These are phyloP conservation scores for Avena atlantica DNA, from an alignment of 176 grass and related monocot species.

Conservation along the genomic window DNA sequence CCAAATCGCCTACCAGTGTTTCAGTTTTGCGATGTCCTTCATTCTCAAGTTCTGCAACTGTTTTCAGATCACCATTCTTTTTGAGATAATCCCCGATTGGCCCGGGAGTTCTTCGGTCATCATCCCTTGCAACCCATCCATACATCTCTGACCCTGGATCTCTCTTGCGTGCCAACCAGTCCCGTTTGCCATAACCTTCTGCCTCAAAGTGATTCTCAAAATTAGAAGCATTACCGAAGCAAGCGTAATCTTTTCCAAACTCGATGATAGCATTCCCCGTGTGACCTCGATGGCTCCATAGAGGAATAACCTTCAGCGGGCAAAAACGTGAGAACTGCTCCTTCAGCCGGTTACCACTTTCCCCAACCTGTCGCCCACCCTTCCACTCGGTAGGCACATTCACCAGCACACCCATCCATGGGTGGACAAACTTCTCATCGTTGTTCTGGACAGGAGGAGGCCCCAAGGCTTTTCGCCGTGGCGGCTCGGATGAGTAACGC, in stretches of 20 bases:
- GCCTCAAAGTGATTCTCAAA: constrained; percentile 58
- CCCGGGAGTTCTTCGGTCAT: constrained; percentile 47
- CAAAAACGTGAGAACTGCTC: constrained; percentile 14
- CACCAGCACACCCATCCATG: constrained; percentile 53
- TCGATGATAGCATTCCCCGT: constrained; percentile 56
- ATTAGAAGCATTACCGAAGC: constrained; percentile 41
- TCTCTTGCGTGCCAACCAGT: constrained; percentile 40
- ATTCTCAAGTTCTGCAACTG: constrained; percentile 47
- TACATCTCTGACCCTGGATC: constrained; percentile 32
- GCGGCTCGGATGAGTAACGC: constrained; percentile 19
- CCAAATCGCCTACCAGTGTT: constrained; percentile 51
- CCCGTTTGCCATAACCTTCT: constrained; percentile 41
- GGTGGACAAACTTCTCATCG: constrained; percentile 16
- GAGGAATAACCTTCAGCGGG: constrained; percentile 44
- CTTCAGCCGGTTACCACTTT: constrained; percentile 30
- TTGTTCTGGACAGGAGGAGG: not conserved
- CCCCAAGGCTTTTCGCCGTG: constrained; percentile 5
- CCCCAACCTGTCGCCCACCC: constrained; percentile 50
- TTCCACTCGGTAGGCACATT: constrained; percentile 57
- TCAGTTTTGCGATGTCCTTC: constrained; percentile 57
- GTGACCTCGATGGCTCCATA: constrained; percentile 60
- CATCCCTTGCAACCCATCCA: constrained; percentile 59
- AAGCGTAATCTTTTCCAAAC: constrained; percentile 53
- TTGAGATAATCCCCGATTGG: constrained; percentile 48
- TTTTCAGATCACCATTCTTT: constrained; percentile 56